Evolutionary conservation across 805 yeast genomes (phyloP).

Genomic region (Candida parachauliodes): DNA sequence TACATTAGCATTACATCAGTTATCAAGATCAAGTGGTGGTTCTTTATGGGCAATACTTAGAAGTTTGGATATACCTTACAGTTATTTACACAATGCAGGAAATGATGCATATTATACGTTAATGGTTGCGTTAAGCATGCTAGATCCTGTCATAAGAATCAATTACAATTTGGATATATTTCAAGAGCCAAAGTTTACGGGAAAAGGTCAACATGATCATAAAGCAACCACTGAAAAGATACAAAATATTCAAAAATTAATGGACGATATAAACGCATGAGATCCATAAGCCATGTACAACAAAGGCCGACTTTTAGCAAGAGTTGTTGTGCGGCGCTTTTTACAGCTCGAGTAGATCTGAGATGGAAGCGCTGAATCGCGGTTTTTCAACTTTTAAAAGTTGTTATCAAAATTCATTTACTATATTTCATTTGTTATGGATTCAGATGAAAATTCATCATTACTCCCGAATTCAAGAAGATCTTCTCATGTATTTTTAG

Average conservation of each 20-base stretch:
- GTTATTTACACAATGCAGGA: constrained; percentile 65
- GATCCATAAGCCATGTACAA: too few species aligned
- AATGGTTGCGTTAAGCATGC: constrained; percentile 44
- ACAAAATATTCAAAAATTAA: background rate
- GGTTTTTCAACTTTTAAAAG: too few species aligned
- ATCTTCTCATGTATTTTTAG: constrained; percentile 19
- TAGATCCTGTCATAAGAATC: constrained; percentile 44
- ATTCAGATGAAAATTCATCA: constrained; percentile 5
- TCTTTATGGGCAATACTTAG: constrained; percentile 46
- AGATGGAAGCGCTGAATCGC: too few species aligned
- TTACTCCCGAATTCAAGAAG: constrained; percentile 12
- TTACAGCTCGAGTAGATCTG: too few species aligned
- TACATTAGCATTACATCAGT: constrained; percentile 44
- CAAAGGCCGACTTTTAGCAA: too few species aligned
- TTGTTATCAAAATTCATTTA: too few species aligned
- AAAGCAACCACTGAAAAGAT: background rate
- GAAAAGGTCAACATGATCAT: constrained; percentile 6
- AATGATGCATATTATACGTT: constrained; percentile 68
- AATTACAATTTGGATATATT: constrained; percentile 15
- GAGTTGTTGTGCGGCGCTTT: too few species aligned
- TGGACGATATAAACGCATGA: background rate
- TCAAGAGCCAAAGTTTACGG: background rate
- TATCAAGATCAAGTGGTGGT: constrained; percentile 39
- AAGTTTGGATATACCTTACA: constrained; percentile 50
- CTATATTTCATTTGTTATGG: background rate